These are phyloP conservation scores for Cylindrotheca closterium DNA, from an alignment of 108 stramenopile species.

Conservation along the genomic window DNA sequence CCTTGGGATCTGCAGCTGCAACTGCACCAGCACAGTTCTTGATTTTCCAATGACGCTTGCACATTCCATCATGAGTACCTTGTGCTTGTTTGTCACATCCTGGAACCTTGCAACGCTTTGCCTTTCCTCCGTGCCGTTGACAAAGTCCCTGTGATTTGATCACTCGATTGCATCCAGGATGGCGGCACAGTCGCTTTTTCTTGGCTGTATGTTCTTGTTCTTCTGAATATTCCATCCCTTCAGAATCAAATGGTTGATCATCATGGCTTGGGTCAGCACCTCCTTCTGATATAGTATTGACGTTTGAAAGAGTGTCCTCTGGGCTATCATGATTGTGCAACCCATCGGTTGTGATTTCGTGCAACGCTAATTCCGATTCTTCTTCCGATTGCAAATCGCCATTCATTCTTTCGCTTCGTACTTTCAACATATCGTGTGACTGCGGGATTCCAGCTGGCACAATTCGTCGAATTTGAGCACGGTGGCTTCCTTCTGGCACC, in stretches of 20 bases:
- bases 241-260: too few species aligned
- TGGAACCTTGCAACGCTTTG: conserved; percentile 67
- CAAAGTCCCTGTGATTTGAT: conserved; percentile 71
- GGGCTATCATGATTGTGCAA: not conserved
- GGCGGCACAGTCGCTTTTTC: conserved; percentile 23
- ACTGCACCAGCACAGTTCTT: conserved; percentile 35
- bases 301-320: too few species aligned
- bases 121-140: conserved; percentile 71
- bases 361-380: not conserved
- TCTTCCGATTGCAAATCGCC: too few species aligned
- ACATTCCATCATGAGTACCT: conserved; percentile 57
- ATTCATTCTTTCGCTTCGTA: too few species aligned
- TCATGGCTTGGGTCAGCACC: too few species aligned
- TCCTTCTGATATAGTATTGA: too few species aligned
- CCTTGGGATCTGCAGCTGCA: conserved; percentile 11
- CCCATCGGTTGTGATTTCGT: not conserved
- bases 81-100: conserved; percentile 67
- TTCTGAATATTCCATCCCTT: not conserved
- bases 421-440: too few species aligned
- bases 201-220: conserved; percentile 1
- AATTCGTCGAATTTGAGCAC: too few species aligned
- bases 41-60: conserved; percentile 70
- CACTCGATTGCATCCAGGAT: conserved; percentile 45
- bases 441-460: too few species aligned
- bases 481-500: too few species aligned